A percentile compares a stretch with the other conserved stretches of the same genome.
Conservation (phyloP, 164 flowering plant species). For the Vitis riparia region DNA sequence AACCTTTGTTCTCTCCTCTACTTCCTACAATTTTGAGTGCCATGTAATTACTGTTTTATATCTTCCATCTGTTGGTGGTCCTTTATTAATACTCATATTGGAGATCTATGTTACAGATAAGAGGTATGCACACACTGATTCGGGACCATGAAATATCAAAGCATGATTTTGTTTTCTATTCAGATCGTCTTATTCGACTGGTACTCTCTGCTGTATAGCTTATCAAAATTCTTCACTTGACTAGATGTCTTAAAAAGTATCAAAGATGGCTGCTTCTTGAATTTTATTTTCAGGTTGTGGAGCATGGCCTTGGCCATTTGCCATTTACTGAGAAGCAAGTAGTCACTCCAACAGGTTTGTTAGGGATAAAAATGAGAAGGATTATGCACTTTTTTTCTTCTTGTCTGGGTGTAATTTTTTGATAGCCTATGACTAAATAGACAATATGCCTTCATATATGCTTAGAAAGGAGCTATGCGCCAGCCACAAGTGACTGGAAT, state of each 20-base stretch:
- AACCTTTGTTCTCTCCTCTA: background rate
- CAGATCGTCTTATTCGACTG: conserved; percentile 96
- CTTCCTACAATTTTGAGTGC: background rate
- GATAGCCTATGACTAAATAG: too few relatives aligned
- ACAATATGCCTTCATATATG: too few relatives aligned
- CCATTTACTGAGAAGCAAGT: conserved; percentile 96
- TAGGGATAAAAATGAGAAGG: background rate
- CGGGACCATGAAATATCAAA: conserved; percentile 86
- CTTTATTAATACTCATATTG: conserved; percentile 8
- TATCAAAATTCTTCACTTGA: background rate
- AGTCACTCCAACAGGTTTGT: conserved; percentile 88
- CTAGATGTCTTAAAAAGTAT: background rate
- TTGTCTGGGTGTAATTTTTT: background rate
- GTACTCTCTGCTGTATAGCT: conserved; percentile 36
- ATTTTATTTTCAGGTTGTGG: conserved; percentile 78
- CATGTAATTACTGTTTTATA: background rate
- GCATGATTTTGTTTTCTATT: conserved; percentile 94
- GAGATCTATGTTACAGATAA: conserved; percentile 52
- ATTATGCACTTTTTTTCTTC: background rate
- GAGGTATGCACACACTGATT: conserved; percentile 97
- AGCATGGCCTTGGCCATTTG: conserved; percentile 99
- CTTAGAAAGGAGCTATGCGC: too few relatives aligned
- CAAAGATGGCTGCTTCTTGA: conserved; percentile 2
- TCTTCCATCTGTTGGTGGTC: conserved; percentile 2
- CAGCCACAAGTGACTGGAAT: conserved; percentile 2